phyloP scores from a whole-genome alignment of 345 rosid species.

The Xanthoceras sorbifolium region DNA sequence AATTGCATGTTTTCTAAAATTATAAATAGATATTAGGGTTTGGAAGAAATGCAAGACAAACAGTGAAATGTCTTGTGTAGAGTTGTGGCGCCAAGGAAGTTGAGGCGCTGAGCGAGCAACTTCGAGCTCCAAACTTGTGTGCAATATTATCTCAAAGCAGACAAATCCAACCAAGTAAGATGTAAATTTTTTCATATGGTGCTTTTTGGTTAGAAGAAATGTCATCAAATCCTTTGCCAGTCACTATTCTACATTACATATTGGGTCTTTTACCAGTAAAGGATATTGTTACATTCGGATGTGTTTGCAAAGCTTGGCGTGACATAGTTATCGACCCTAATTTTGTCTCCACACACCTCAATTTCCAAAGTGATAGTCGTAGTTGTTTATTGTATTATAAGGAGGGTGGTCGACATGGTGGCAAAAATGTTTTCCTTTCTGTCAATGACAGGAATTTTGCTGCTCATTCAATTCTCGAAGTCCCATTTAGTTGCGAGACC shows the following conservation, averaged over 20 bases:
- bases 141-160: not conserved
- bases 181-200: not conserved
- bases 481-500: constrained; percentile 7
- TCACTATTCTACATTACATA: not conserved
- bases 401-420: not conserved
- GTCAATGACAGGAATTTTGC: not conserved
- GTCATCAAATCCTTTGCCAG: not conserved
- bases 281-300: not conserved
- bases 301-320: constrained; percentile 7
- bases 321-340: not conserved
- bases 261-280: not conserved
- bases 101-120: not conserved
- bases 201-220: not conserved
- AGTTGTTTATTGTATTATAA: not conserved
- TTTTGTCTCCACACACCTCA: not conserved
- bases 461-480: not conserved
- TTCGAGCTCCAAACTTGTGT: not conserved
- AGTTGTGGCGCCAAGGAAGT: not conserved
- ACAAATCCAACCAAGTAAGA: not conserved
- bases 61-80: not conserved
- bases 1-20: too few relatives aligned
- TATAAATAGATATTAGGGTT: too few relatives aligned
- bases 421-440: not conserved
- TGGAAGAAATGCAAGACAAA: not conserved
- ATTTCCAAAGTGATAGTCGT: not conserved